Percentiles rank a stretch among this genome's conserved stretches.
Conservation (phyloP, 2,329 filamentous ascomycete genomes). For the Scleromitrula shiraiana region DNA sequence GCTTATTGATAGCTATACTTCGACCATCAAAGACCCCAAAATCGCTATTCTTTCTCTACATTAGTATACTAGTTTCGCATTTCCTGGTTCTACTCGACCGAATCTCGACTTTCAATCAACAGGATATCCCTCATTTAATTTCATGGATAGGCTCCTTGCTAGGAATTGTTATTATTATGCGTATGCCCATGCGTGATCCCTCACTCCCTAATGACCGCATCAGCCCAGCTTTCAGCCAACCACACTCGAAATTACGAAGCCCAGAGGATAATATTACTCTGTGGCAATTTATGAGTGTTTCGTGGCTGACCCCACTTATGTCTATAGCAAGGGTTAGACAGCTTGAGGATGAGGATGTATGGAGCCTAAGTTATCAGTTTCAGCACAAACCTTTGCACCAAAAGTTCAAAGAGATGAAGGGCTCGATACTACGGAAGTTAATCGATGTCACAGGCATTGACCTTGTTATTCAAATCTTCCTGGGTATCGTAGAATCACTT, state of each 20-base stretch:
- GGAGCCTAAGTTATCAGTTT: conserved; percentile 71
- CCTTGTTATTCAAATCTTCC: conserved; percentile 46
- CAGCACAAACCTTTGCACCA: conserved; percentile 70
- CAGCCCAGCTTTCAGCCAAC: conserved; percentile 45
- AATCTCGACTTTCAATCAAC: conserved; percentile 12
- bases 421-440: conserved; percentile 63
- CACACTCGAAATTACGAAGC: conserved; percentile 54
- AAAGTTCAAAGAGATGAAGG: conserved; percentile 63
- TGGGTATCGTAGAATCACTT: conserved; percentile 57
- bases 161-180: conserved; percentile 46
- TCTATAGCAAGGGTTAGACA: conserved; percentile 54
- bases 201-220: conserved; percentile 47
- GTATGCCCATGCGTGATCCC: conserved; percentile 64
- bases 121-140: conserved; percentile 20
- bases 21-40: conserved; percentile 23
- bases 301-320: conserved; percentile 74
- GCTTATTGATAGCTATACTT: conserved; percentile 17
- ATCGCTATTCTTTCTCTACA: conserved; percentile 17
- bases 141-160: conserved; percentile 36
- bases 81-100: conserved; percentile 27
- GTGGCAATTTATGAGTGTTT: conserved; percentile 79
- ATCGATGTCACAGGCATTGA: conserved; percentile 73
- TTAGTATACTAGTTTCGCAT: conserved; percentile 21
- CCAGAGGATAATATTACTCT: conserved; percentile 74
- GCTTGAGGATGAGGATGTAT: conserved; percentile 72